Conservation (phyloP, 495 filamentous ascomycete genomes). For the Penicillium mononematosum region DNA sequence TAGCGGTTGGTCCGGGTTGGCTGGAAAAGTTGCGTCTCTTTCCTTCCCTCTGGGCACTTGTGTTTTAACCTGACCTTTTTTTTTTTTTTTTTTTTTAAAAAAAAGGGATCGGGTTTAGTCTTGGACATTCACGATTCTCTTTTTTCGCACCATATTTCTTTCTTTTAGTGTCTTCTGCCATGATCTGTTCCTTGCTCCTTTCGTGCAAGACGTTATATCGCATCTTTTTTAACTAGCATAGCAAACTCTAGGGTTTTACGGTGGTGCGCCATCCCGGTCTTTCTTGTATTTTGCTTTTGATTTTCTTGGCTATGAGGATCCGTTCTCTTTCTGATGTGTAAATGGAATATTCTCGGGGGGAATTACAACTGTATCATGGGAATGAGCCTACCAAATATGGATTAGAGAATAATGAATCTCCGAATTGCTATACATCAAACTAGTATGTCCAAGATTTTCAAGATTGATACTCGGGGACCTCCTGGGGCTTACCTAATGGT, state of each 20-base stretch:
- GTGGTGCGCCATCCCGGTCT: conserved; percentile 22
- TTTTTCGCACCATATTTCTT: conserved; percentile 19
- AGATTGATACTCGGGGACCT: neutral
- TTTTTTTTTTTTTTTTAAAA: conserved; percentile 19
- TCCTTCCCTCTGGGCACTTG: conserved; percentile 35
- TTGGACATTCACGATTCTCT: conserved; percentile 14
- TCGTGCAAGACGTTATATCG: conserved; percentile 19
- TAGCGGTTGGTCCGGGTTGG: conserved; percentile 45
- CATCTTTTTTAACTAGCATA: conserved; percentile 28
- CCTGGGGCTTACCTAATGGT: neutral
- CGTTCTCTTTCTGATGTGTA: conserved; percentile 2
- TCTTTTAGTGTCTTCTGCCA: conserved; percentile 9
- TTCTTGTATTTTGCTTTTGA: conserved; percentile 14
- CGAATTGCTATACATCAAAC: neutral
- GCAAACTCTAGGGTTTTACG: conserved; percentile 30
- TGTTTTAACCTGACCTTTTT: conserved; percentile 27
- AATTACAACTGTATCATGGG: conserved; percentile 1
- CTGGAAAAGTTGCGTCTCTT: conserved; percentile 45
- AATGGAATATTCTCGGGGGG: neutral
- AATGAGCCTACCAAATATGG: neutral
- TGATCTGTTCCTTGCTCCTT: conserved; percentile 11
- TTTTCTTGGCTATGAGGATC: conserved; percentile 4
- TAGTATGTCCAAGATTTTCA: neutral
- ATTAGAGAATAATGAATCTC: neutral
- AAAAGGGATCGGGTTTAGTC: conserved; percentile 8